These are phyloP conservation scores for Agaricales sp. DNA, from an alignment of 1,284 basidiomycete species.

Conservation along the genomic window DNA sequence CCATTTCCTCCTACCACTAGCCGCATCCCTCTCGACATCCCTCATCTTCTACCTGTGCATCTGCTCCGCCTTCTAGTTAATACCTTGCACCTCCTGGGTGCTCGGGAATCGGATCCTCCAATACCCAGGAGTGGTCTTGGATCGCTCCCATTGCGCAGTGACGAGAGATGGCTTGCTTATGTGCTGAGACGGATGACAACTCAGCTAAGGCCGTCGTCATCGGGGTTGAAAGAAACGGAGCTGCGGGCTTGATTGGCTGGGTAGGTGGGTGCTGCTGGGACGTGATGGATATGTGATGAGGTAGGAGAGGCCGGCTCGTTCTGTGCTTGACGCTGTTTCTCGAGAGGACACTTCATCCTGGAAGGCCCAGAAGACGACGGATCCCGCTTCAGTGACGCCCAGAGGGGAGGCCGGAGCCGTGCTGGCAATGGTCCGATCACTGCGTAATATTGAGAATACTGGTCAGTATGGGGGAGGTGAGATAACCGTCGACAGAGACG, in stretches of 20 bases:
- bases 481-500: too few relatives aligned
- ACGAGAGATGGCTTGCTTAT: slow-evolving; percentile 69
- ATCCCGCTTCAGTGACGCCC: slow-evolving; percentile 41
- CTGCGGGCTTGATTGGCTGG: slow-evolving; percentile 5
- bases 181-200: slow-evolving; percentile 42
- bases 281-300: background rate
- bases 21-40: slow-evolving; percentile 48
- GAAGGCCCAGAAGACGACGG: background rate
- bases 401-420: slow-evolving; percentile 54
- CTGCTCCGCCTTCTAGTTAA: slow-evolving; percentile 63
- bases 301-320: background rate
- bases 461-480: too few relatives aligned
- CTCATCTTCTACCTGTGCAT: slow-evolving; percentile 57
- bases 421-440: slow-evolving; percentile 61
- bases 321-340: background rate
- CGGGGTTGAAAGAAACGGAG: slow-evolving; percentile 11
- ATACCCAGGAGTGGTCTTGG: slow-evolving; percentile 75
- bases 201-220: too few relatives aligned
- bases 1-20: slow-evolving; percentile 28
- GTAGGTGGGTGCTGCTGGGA: background rate
- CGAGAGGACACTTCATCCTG: too few relatives aligned
- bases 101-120: slow-evolving; percentile 85
- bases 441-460: slow-evolving; percentile 67
- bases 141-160: slow-evolving; percentile 67
- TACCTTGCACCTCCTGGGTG: slow-evolving; percentile 68